Conservation (phyloP, 192 early-diverging fungal genomes). For the Lobosporangium transversale region DNA sequence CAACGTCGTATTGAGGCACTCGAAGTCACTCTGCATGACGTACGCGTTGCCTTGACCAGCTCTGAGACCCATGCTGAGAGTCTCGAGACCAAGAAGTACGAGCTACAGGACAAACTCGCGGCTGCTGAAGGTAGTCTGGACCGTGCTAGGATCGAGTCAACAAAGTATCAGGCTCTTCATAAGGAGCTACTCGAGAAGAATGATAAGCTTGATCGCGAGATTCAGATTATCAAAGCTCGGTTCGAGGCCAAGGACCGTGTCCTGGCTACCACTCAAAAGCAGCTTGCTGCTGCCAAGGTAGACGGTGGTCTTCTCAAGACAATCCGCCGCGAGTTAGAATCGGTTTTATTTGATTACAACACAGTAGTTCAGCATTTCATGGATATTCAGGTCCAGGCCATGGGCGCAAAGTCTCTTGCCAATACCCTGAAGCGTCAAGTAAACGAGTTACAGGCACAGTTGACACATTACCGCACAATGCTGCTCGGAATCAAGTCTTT, state of each 20-base stretch:
- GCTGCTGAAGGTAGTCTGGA: conserved; percentile 42
- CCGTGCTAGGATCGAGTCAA: conserved; percentile 44
- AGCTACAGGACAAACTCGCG: conserved; percentile 48
- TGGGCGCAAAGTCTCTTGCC: conserved; percentile 49
- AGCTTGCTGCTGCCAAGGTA: conserved; percentile 40
- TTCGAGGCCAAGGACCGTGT: conserved; percentile 53
- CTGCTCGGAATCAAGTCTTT: conserved; percentile 53
- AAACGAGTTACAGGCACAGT: conserved; percentile 36
- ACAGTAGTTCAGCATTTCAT: conserved; percentile 51
- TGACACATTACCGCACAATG: conserved; percentile 48
- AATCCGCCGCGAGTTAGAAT: conserved; percentile 47
- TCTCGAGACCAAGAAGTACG: conserved; percentile 52
- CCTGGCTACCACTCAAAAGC: conserved; percentile 47
- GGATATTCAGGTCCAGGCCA: conserved; percentile 51
- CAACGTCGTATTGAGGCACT: conserved; percentile 48
- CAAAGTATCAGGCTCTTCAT: conserved; percentile 46
- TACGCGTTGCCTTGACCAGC: conserved; percentile 46
- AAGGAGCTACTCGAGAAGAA: conserved; percentile 53
- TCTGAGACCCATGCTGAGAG: conserved; percentile 49
- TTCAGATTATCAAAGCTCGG: conserved; percentile 43
- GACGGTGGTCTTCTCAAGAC: conserved; percentile 48
- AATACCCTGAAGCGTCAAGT: conserved; percentile 42
- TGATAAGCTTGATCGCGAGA: conserved; percentile 35
- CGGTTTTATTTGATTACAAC: conserved; percentile 51
- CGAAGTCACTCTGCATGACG: conserved; percentile 49